Base-by-base conservation (phyloP, 495 filamentous ascomycete genomes). In the Astrothelium macrocarpum region DNA sequence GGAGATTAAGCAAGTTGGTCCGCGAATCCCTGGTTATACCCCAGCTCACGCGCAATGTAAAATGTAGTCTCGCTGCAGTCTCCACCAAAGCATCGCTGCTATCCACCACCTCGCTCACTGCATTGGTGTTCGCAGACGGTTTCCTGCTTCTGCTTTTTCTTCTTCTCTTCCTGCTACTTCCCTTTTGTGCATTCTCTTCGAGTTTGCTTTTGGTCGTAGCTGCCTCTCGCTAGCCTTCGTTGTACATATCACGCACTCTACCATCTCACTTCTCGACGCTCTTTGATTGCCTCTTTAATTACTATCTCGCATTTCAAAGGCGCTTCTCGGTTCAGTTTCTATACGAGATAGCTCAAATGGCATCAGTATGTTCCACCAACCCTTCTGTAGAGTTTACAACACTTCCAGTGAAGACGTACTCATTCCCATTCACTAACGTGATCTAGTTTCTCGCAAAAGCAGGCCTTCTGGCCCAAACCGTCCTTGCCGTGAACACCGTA, bases 401-500 rank as follows among this genome's bases (percentile, higher is more conserved):
- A 42, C 9, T 42, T 16, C 18, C 10, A n/a, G 20, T 11, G 1
- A 9, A 29, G 10, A 36, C 56, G 0, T 31, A 16, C 5, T 3
- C 12, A 36, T 11, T 12, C 36, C 2, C 31, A 60, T 9, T 18
- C 12, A n/a, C 31, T 60, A 43, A 60, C 31, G 36, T 4, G 31
- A 20, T 25, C 2, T n/a, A 36, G 36, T 36, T 16, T 60, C 25
- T 36, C 2, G 16, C 31, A 39, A 11, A 23, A 3, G 43, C 71
- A 29, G 63, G 63, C 64, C 63, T 69, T 49, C 63, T 73, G 66
- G 72, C 75, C 39, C 77, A 80, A 65, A 77, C 83, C 53, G 86
- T 81, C 20, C 73, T 78, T 20, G 92, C 90, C 25, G 85, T 96
- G 42, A 83, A 81, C 61, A 79, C 88, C 16, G 79, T 97, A 59